Evolutionary conservation across 1,284 basidiomycete species (phyloP), one percentile per base, ranked within the genome.

Genomic region (Marasmius sp.): DNA sequence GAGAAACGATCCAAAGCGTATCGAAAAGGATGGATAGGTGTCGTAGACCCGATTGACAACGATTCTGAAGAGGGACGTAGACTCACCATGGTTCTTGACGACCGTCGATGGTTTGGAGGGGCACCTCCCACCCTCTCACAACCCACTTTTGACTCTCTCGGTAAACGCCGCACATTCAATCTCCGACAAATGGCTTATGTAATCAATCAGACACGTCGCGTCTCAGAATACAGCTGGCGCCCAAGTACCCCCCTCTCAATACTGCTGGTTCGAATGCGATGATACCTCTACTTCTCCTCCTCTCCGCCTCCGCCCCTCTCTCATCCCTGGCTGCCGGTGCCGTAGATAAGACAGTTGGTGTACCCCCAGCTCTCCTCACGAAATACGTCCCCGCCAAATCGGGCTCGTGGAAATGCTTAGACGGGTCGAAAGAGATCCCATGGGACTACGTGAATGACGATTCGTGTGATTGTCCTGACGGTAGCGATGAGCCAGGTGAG

Each of bases 391-490:
- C 84, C 18, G 71, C 74, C 22, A 73, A 74, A 49, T 76, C 79
- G n/a, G 78, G 80, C 55, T 79, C 76, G 37, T 93, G 91, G 91
- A 81, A 76, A 66, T 93, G 91, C 75, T 73, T 93, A 63, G 88
- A 93, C 69, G 87, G 87, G 20, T 86, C 85, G 0, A 88, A 87
- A 70, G 80, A 84, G 62, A 92, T 93, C 63, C 77, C 88, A 2
- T 93, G 88, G 85, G 77, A 79, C 33, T 86, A 91, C 16, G 87
- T 98, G 57, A 98, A 98, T 72, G 94, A 98, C 72, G 95, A 98
- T 75, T 96, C 91, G 71, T 98, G 95, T 72, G 95, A 98, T 77
- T 98, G 95, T 72, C 80, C 81, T 39, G 96, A 98, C 71, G 95
- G 95, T 11, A 94, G 91, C 60, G 95, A 98, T 69, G 95, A 98